Evolutionary conservation across 2,329 filamentous ascomycete species (phyloP).

Genomic region (Diaporthe citri): DNA sequence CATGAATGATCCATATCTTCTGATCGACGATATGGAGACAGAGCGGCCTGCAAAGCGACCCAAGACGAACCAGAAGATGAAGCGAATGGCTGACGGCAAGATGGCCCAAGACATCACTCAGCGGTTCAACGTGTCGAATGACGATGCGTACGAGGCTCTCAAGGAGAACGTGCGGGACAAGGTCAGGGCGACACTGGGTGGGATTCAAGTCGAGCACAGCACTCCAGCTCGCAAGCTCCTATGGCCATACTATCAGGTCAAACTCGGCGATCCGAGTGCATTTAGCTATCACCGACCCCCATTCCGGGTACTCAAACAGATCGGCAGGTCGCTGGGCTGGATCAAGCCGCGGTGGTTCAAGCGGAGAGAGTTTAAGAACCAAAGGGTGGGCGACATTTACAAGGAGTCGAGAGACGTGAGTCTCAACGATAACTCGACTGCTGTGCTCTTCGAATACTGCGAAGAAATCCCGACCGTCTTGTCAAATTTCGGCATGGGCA

Average conservation of each 20-base stretch:
- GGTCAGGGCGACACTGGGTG: slow-evolving; percentile 90
- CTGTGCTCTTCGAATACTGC: slow-evolving; percentile 93
- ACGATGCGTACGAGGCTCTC: slow-evolving; percentile 93
- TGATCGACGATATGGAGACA: slow-evolving; percentile 82
- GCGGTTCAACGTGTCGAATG: slow-evolving; percentile 96
- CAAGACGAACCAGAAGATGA: slow-evolving; percentile 68
- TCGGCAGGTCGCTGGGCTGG: slow-evolving; percentile 78
- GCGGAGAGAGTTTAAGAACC: slow-evolving; percentile 85
- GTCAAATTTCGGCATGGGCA: slow-evolving; percentile 98
- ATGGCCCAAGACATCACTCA: slow-evolving; percentile 79
- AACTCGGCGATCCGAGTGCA: slow-evolving; percentile 76
- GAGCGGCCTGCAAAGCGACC: slow-evolving; percentile 73
- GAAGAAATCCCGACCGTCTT: slow-evolving; percentile 93
- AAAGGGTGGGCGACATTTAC: slow-evolving; percentile 83
- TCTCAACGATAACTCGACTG: slow-evolving; percentile 88
- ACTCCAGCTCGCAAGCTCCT: slow-evolving; percentile 91
- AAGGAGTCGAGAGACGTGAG: slow-evolving; percentile 84
- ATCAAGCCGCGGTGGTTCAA: slow-evolving; percentile 79
- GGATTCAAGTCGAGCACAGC: slow-evolving; percentile 93
- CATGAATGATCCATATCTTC: slow-evolving; percentile 86
- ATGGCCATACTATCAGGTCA: slow-evolving; percentile 96
- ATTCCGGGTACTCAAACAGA: slow-evolving; percentile 77
- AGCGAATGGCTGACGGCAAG: slow-evolving; percentile 76
- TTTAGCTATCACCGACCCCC: slow-evolving; percentile 87
- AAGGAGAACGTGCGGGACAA: slow-evolving; percentile 98